phyloP scores from a whole-genome alignment of 1,284 basidiomycete genomes.

The Trichosporon asahii region DNA sequence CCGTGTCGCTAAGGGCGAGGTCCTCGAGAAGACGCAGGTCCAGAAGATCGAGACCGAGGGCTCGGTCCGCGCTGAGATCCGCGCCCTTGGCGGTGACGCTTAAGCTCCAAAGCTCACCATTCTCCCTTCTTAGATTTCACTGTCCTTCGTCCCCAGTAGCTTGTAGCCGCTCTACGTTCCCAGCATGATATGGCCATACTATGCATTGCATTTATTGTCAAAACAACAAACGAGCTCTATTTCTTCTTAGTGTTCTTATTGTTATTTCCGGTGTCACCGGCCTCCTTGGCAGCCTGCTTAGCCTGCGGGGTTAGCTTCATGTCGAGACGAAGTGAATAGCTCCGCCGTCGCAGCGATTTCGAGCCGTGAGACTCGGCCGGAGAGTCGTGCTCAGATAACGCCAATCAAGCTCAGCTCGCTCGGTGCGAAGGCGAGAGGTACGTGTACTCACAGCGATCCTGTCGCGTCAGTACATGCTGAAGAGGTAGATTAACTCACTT shows the following conservation, averaged over 20 bases:
- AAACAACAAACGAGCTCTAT: not conserved
- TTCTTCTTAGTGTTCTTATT: conserved; percentile 24
- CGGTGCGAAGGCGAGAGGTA: too few relatives aligned
- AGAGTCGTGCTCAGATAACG: too few relatives aligned
- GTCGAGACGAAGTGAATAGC: not conserved
- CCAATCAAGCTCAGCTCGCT: too few relatives aligned
- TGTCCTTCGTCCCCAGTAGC: not conserved
- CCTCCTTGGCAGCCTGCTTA: conserved; percentile 23
- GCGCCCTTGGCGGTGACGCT: conserved; percentile 51
- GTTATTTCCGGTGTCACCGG: conserved; percentile 8
- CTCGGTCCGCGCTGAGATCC: conserved; percentile 76
- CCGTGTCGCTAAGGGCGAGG: conserved; percentile 78
- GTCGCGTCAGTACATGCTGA: not conserved
- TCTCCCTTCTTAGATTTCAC: not conserved
- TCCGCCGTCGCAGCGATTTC: not conserved
- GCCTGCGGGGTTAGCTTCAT: conserved; percentile 14
- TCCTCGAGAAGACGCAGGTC: conserved; percentile 85
- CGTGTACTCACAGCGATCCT: conserved; percentile 23
- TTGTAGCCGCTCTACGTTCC: conserved; percentile 5
- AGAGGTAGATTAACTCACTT: conserved; percentile 22
- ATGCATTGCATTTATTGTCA: conserved; percentile 30
- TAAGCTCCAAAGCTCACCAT: not conserved
- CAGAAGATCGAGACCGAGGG: conserved; percentile 90
- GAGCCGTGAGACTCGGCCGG: not conserved
- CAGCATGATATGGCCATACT: conserved; percentile 16